A percentile compares a stretch with the other conserved stretches of the same genome.
Conservation (phyloP, 805 yeast genomes). For the Yarrowia phangngaensis region DNA sequence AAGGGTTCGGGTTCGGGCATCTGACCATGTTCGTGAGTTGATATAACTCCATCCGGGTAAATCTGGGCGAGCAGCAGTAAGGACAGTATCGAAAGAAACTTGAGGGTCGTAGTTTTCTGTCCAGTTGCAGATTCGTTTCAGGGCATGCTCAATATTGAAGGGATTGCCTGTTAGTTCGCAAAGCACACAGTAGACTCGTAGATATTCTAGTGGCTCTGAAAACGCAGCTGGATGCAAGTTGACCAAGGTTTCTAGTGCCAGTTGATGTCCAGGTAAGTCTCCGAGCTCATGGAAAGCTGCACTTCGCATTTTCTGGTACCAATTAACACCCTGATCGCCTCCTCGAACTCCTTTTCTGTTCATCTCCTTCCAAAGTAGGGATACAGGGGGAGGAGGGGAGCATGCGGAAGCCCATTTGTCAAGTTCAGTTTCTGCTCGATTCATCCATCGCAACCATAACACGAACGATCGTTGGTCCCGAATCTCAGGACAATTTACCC, state of each 20-base stretch:
- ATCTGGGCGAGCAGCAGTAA: slow-evolving; percentile 14
- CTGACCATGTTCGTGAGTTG: slow-evolving; percentile 25
- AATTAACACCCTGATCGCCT: slow-evolving; percentile 21
- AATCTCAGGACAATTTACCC: slow-evolving; percentile 21
- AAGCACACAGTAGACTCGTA: slow-evolving; percentile 14
- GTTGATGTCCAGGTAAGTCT: slow-evolving; percentile 21
- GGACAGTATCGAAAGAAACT: slow-evolving; percentile 17
- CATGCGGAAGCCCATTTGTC: slow-evolving; percentile 24
- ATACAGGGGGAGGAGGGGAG: slow-evolving; percentile 18
- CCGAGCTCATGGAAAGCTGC: slow-evolving; percentile 24
- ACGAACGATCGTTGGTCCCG: slow-evolving; percentile 22
- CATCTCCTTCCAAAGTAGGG: slow-evolving; percentile 21
- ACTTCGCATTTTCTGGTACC: slow-evolving; percentile 24
- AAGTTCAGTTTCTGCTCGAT: slow-evolving; percentile 19
- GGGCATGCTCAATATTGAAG: slow-evolving; percentile 24
- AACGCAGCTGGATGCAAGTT: slow-evolving; percentile 22
- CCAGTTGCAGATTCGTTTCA: slow-evolving; percentile 26
- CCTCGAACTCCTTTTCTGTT: slow-evolving; percentile 21
- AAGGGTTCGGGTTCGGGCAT: slow-evolving; percentile 23
- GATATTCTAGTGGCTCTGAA: slow-evolving; percentile 21
- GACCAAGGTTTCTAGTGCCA: slow-evolving; percentile 19
- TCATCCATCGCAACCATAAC: slow-evolving; percentile 25
- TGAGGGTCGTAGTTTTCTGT: slow-evolving; percentile 25
- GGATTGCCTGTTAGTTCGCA: slow-evolving; percentile 26
- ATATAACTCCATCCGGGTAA: slow-evolving; percentile 20